Percentiles rank a stretch among this genome's conserved stretches.
These are phyloP conservation scores for Auriculariales sp. DNA, from an alignment of 768 basidiomycete species.

Conservation along the genomic window DNA sequence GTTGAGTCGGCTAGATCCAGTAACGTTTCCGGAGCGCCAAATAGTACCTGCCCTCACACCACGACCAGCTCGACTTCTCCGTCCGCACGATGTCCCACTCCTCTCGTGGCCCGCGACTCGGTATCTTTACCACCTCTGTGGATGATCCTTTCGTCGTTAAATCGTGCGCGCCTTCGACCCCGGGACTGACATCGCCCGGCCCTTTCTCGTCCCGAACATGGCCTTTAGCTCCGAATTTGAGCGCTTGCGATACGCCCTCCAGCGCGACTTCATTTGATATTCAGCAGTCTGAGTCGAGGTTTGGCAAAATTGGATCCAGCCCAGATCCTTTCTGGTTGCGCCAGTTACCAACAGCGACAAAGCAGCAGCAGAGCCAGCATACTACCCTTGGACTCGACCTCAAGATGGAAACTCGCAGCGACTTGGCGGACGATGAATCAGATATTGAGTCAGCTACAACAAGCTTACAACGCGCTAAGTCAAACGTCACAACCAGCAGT, in stretches of 20 bases:
- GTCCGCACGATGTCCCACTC: too few relatives aligned
- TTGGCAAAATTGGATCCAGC: too few relatives aligned
- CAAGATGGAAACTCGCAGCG: neutral
- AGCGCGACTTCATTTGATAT: too few relatives aligned
- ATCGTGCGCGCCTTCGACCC: neutral
- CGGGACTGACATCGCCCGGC: neutral
- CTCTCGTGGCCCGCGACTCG: too few relatives aligned
- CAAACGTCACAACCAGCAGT: neutral
- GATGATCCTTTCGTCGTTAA: too few relatives aligned
- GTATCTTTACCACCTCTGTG: too few relatives aligned
- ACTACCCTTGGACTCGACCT: neutral
- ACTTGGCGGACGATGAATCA: neutral
- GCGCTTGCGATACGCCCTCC: neutral
- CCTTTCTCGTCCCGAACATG: neutral
- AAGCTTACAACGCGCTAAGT: neutral
- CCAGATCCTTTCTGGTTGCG: too few relatives aligned
- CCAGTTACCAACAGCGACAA: neutral
- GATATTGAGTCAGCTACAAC: neutral
- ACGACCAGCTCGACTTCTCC: too few relatives aligned
- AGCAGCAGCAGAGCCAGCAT: neutral
- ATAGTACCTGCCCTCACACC: too few relatives aligned
- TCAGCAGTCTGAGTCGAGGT: too few relatives aligned
- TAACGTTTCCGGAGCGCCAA: too few relatives aligned
- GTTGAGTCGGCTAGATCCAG: too few relatives aligned
- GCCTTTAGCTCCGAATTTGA: neutral